Evolutionary conservation across 2,329 filamentous ascomycete genomes (phyloP), one percentile per base, ranked within the genome.

Genomic region (Corinectria fuckeliana): DNA sequence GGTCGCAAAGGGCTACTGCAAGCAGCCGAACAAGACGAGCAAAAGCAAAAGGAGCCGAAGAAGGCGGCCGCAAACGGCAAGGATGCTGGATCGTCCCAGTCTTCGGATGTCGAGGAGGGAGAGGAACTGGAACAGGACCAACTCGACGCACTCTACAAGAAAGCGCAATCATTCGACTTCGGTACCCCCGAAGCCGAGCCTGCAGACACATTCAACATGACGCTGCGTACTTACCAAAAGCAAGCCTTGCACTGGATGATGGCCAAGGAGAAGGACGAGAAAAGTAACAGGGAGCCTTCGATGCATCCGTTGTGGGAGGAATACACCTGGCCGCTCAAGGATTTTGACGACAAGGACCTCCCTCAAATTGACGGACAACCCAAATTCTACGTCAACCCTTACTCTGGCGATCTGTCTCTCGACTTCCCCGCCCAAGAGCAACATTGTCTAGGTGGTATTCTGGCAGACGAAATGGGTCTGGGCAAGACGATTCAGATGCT

Each of bases 401-500:
- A 99, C 74, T 97, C 93, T 6, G 95, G 95, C 8, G 94, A 98
- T 67, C 80, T 99, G 51, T 96, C 93, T 2, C 80, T 98, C 0
- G 88, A 96, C 5, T 99, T 99, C 66, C 95, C 95, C 1, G 86
- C 88, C 2, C 95, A 99, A 72, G 92, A 98, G 70, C 95, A 98
- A 72, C 92, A 96, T 72, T 99, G 95, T 67, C 81, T 97, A 0
- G 95, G 95, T 42, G 95, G 95, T 5, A 91, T 99, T 57, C 80
- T 99, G 39, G 95, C 95, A 8, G 95, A 99, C 70, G 91, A 98
- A 76, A 99, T 99, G 95, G 95, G 95, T 45, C 81, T 99, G 2
- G 95, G 95, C 30, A 99, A 99, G 79, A 99, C 95, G 0, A 98
- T 99, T 52, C 94, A 99, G 72, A 98, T 99, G 93, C 86, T 99